Base-by-base conservation (phyloP, 139 green algal species). In the Ostreobium quekettii region DNA sequence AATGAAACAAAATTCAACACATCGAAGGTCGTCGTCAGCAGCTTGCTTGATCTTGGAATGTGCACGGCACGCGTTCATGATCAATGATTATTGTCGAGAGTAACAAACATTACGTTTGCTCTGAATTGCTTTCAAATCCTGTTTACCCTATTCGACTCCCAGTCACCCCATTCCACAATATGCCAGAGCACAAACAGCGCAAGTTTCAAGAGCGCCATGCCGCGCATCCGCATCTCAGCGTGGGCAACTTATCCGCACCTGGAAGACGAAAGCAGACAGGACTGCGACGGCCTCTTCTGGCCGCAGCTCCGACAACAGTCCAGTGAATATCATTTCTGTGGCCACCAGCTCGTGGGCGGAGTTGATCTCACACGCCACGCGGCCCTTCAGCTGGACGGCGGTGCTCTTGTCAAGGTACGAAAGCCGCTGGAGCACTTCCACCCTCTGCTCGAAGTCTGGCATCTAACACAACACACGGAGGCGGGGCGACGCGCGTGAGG, bases 361-460 rank as follows among this genome's bases (percentile, higher is more conserved):
- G 74, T 95, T 89, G 53, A 99, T 87, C 77, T 98, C 93, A 70
- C 91, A 97, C 42, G 84, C 84, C 29, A 92, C 90, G 4, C 90
- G 73, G 1, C 90, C 91, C 76, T 95, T 87, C 29, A 98, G 72
- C 29, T 87, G 83, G 30, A 98, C 91, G 2, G 77, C 82, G 26
- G 80, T 66, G 66, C 88, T 83, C 5, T 58, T 47, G 53, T 85
- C 78, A 65, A 96, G 68, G 71, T 97, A 96, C 19, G 83, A 84
- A 74, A 98, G 78, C 49, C 71, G 58, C 64, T 88, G 74, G 59
- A 96, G 78, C 56, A 98, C 81, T 6, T 60, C 59, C 64, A 90
- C 72, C 7, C 88, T 76, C 77, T 87, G 74, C 30, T 89, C 76
- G 73, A 95, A 96, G 64, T 97, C 91, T 1, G 91, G 90, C 80